phyloP scores from a whole-genome alignment of 2,329 filamentous ascomycete species.

The Colletotrichum cereale region DNA sequence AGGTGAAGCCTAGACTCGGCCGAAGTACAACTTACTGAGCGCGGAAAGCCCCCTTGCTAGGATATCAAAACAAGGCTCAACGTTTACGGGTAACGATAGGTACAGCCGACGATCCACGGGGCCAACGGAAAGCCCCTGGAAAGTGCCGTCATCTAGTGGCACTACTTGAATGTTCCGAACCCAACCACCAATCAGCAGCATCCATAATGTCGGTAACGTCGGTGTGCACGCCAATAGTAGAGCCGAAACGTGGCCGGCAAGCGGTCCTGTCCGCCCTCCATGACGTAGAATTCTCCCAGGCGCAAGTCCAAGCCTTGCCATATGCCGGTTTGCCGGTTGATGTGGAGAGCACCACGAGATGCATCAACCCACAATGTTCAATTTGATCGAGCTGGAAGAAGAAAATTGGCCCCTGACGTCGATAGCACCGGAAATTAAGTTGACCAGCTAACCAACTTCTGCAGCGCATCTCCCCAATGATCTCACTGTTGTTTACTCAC shows the following conservation, averaged over 20 bases:
- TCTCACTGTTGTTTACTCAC: constrained; percentile 8
- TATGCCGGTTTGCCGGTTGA: not conserved
- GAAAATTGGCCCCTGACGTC: constrained; percentile 31
- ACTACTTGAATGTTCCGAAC: not conserved
- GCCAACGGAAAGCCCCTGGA: constrained; percentile 10
- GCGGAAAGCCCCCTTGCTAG: not conserved
- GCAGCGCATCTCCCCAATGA: constrained; percentile 22
- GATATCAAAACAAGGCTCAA: not conserved
- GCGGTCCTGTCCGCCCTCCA: not conserved
- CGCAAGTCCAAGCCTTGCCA: constrained; percentile 2
- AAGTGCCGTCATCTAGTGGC: constrained; percentile 8
- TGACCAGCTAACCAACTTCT: constrained; percentile 7
- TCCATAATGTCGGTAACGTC: constrained; percentile 1
- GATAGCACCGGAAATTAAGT: constrained; percentile 7
- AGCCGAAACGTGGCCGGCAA: not conserved
- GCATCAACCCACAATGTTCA: not conserved
- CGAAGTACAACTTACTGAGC: no score
- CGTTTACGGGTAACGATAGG: not conserved
- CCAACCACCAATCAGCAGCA: not conserved
- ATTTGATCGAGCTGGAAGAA: not conserved
- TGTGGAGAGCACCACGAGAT: constrained; percentile 4
- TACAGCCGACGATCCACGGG: not conserved
- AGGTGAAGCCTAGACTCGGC: not conserved
- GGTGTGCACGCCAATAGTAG: not conserved
- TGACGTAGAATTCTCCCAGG: not conserved